Evolutionary conservation across 257 asterid species (phyloP), one percentile per base, ranked within the genome.

Genomic region (Linaria vulgaris): DNA sequence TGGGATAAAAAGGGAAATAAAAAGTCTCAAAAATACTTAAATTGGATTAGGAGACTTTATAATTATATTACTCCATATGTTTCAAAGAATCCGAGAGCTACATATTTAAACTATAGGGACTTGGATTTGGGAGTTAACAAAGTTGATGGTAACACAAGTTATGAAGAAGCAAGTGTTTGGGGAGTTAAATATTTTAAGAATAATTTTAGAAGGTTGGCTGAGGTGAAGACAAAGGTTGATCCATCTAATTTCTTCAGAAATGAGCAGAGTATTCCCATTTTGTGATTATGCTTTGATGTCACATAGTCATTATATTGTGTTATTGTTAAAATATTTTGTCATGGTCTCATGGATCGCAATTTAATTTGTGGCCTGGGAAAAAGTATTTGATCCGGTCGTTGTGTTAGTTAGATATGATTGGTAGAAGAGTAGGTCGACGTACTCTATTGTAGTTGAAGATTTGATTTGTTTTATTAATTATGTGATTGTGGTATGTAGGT

Each of bases 1-100:
- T 75, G 83, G 80, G 59, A 47, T 30, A 22, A 69, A 44, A 43
- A 69, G 14, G 69, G 58, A 1, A 63, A 77, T 43, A 46, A 47
- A 30, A 27, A 55, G 12, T 63, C 78, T 12, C 19, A 48, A 44
- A 72, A 27, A 45, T 64, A 72, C 45, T 55, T 74, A 44, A 59
- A 61, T 63, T 80, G 86, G 86, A 61, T 74, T 1, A 80, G 73
- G 30, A 70, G 70, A 63, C 48, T 77, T 3, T 70, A 80, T 20
- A 46, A 31, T 4, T 64, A 72, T 20, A 59, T 76, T 55, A 6
- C 70, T 58, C 71, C 77, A 17, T 76, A 31, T 43, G 81, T 69
- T 17, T 69, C 78, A 0, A 51, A 59, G 53, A 51, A 58, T 34
- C 81, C 78, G 1, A 59, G 81, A 51, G 48, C 38, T 15, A 64